These are phyloP conservation scores for Lipomyces yamadae DNA, from an alignment of 805 yeast genomes.

Conservation along the genomic window DNA sequence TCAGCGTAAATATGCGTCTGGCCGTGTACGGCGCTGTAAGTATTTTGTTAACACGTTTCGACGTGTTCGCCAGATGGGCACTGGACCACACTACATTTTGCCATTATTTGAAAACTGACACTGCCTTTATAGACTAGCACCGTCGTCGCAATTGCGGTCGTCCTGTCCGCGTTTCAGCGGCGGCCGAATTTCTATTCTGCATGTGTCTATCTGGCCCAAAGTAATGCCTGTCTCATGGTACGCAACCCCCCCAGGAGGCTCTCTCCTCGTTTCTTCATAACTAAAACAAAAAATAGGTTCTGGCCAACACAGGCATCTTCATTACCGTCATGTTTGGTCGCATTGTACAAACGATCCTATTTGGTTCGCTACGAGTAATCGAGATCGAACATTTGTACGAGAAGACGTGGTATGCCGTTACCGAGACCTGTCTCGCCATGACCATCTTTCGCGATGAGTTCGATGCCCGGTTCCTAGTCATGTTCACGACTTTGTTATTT, in stretches of 20 bases:
- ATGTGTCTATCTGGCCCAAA: conserved; percentile 57
- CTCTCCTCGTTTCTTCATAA: background rate
- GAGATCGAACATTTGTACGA: conserved; percentile 78
- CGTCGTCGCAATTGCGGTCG: conserved; percentile 46
- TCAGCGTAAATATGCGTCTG: conserved; percentile 37
- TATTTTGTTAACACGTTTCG: conserved; percentile 5
- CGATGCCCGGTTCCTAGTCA: conserved; percentile 52
- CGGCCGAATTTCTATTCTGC: conserved; percentile 58
- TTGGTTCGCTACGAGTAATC: conserved; percentile 74
- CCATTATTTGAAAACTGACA: too few species aligned
- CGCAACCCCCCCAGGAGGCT: conserved; percentile 12
- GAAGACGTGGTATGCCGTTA: conserved; percentile 65
- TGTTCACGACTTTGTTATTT: conserved; percentile 52
- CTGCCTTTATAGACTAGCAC: conserved; percentile 44
- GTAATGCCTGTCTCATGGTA: conserved; percentile 55
- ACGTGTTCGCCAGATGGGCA: background rate
- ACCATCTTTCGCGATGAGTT: conserved; percentile 58
- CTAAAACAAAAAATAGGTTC: conserved; percentile 18
- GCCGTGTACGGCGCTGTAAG: conserved; percentile 41
- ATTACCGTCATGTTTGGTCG: conserved; percentile 51
- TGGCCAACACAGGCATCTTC: conserved; percentile 40
- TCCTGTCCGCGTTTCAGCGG: conserved; percentile 48
- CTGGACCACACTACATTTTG: background rate
- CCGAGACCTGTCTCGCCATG: conserved; percentile 61
- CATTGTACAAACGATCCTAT: conserved; percentile 57